Conservation (phyloP, 2,329 filamentous ascomycete species). For the Pseudocercospora vitis region DNA sequence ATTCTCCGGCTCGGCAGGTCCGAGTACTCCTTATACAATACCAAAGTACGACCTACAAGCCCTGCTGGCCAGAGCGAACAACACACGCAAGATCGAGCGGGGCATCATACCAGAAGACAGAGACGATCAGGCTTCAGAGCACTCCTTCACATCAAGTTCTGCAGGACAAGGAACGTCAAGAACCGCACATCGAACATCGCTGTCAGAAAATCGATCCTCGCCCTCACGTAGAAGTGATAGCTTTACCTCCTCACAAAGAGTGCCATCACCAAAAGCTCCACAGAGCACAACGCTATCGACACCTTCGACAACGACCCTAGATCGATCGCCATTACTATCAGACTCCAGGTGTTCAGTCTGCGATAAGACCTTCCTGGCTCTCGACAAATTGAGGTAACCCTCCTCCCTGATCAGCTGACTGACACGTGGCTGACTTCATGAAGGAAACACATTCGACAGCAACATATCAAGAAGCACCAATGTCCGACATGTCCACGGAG, state of each 20-base stretch:
- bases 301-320: background rate
- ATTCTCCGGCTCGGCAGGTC: background rate
- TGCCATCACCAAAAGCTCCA: too few species aligned
- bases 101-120: background rate
- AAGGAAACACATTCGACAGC: background rate
- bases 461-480: background rate
- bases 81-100: background rate
- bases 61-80: background rate
- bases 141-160: too few species aligned
- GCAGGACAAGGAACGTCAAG: too few species aligned
- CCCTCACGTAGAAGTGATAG: too few species aligned
- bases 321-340: background rate
- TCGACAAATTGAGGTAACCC: background rate
- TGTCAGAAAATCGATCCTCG: too few species aligned
- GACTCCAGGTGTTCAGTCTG: background rate
- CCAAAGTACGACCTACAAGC: background rate
- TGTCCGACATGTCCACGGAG: background rate
- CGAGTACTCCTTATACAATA: background rate
- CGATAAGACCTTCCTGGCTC: background rate
- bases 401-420: background rate
- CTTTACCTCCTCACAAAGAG: too few species aligned
- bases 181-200: too few species aligned
- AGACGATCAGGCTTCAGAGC: background rate
- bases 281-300: background rate
- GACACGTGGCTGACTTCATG: background rate